A percentile compares a stretch with the other conserved stretches of the same genome.
phyloP scores from a whole-genome alignment of 2,329 filamentous ascomycete genomes.

The Fusarium acutatum region DNA sequence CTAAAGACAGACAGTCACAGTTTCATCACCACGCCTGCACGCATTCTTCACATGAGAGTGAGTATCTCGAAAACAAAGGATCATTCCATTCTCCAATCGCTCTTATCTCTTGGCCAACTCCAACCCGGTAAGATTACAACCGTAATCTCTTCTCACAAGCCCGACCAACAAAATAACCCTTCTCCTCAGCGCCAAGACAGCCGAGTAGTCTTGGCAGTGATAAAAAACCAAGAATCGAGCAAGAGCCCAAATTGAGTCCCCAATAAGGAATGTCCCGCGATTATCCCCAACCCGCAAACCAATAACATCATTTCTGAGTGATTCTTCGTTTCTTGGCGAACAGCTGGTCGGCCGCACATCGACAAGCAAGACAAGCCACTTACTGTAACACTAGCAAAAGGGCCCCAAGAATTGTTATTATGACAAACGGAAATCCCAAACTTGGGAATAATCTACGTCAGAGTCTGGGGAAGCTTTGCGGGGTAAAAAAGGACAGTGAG shows the following conservation, averaged over 20 bases:
- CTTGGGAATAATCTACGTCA: background rate
- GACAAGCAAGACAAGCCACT: constrained; percentile 10
- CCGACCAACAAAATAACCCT: background rate
- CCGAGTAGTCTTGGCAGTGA: constrained; percentile 16
- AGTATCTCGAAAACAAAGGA: background rate
- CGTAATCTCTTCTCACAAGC: background rate
- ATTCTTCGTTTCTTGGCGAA: background rate
- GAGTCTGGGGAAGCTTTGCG: constrained; percentile 23
- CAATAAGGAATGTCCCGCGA: constrained; percentile 19
- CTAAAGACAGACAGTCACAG: background rate
- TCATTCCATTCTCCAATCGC: constrained; percentile 10
- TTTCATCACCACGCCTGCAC: background rate
- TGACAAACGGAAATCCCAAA: constrained; percentile 15
- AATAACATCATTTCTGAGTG: background rate
- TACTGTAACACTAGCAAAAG: background rate
- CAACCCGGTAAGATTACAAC: background rate
- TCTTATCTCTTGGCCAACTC: constrained; percentile 24
- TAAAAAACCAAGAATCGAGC: constrained; percentile 1
- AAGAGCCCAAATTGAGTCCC: background rate
- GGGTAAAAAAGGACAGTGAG: background rate
- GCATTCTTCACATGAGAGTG: background rate
- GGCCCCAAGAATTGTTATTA: background rate
- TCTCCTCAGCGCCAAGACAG: constrained; percentile 14
- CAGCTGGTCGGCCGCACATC: background rate
- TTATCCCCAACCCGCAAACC: constrained; percentile 8